Percentiles rank a stretch among this genome's conserved stretches.
Conservation (phyloP, 1,284 basidiomycete genomes). For the Tausonia pullulans region DNA sequence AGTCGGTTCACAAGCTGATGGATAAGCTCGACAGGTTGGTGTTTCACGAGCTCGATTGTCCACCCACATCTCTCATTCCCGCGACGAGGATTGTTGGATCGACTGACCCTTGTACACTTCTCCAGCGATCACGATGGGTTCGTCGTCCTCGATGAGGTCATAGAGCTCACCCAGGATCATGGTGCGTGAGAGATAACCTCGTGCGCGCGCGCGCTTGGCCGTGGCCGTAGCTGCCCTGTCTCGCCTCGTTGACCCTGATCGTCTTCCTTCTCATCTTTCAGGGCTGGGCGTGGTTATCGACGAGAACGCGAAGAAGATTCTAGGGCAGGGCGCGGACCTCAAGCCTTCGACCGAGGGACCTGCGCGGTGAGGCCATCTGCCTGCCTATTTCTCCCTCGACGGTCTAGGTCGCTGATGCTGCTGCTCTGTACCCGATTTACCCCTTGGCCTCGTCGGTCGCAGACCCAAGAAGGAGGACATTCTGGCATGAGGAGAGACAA, state of each 20-base stretch:
- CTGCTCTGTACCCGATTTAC: too few species aligned
- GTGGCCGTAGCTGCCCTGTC: slow-evolving; percentile 32
- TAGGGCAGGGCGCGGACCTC: slow-evolving; percentile 33
- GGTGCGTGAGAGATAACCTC: slow-evolving; percentile 4
- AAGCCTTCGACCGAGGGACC: slow-evolving; percentile 14
- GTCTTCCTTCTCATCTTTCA: slow-evolving; percentile 32
- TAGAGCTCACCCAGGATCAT: slow-evolving; percentile 35
- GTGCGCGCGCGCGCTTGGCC: background rate
- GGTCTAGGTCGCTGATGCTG: too few species aligned
- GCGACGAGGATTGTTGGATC: too few species aligned
- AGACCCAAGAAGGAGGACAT: too few species aligned
- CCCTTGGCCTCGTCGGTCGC: too few species aligned
- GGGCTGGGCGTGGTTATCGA: slow-evolving; percentile 33
- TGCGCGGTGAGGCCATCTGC: too few species aligned
- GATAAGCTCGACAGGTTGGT: slow-evolving; percentile 73
- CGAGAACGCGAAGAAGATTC: slow-evolving; percentile 29
- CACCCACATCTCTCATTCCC: too few species aligned
- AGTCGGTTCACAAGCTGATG: slow-evolving; percentile 76
- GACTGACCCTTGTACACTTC: too few species aligned
- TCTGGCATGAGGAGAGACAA: too few species aligned
- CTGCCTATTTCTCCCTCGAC: too few species aligned
- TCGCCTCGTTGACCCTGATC: slow-evolving; percentile 10
- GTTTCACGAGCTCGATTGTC: too few species aligned
- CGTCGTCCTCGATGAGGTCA: slow-evolving; percentile 50
- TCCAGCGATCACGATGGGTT: slow-evolving; percentile 75